phyloP scores from a whole-genome alignment of 108 stramenopile genomes.

The Pseudonitzschia delicatissima region DNA sequence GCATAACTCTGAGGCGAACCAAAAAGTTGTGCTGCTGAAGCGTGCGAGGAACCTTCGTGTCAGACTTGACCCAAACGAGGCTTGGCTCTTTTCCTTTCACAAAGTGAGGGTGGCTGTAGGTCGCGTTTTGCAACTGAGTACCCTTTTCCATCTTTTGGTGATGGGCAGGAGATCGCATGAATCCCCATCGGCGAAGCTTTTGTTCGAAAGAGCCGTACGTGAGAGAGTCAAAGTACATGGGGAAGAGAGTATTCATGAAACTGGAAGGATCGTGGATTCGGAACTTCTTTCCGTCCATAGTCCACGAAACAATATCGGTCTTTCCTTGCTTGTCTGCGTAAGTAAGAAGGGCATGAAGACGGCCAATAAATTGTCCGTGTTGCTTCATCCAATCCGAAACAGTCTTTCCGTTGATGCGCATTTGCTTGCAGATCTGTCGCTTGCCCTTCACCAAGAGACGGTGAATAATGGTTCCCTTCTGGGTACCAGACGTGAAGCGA shows the following conservation, averaged over 20 bases:
- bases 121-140: neutral
- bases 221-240: conserved; percentile 19
- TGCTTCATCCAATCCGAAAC: conserved; percentile 25
- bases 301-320: conserved; percentile 12
- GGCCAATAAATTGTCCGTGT: conserved; percentile 14
- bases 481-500: conserved; percentile 25
- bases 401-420: conserved; percentile 26
- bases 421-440: conserved; percentile 23
- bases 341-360: conserved; percentile 16
- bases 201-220: conserved; percentile 20
- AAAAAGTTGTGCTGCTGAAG: conserved; percentile 17
- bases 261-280: conserved; percentile 4
- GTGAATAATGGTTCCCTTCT: conserved; percentile 24
- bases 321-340: conserved; percentile 1
- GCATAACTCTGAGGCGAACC: conserved; percentile 8
- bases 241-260: conserved; percentile 14
- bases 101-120: conserved; percentile 22
- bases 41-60: conserved; percentile 1
- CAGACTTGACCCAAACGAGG: conserved; percentile 5
- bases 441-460: conserved; percentile 21
- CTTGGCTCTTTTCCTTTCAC: conserved; percentile 1
- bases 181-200: conserved; percentile 26
- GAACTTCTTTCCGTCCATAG: conserved; percentile 14
- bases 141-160: conserved; percentile 6
- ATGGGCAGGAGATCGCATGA: conserved; percentile 10